phyloP scores from a whole-genome alignment of 805 yeast species.

The Candida jianshihensis region DNA sequence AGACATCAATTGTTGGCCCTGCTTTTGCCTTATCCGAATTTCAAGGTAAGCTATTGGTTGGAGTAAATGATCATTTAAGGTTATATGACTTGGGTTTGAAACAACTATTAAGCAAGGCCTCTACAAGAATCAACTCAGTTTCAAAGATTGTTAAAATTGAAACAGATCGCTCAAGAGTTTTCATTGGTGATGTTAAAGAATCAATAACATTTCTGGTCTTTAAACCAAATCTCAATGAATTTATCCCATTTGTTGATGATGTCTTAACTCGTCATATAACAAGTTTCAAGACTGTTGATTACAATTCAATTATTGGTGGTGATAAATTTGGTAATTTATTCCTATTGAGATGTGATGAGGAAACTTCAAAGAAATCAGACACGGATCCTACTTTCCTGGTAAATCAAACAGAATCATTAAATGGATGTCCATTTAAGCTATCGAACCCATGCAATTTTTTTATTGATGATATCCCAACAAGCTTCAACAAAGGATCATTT shows the following conservation, averaged over 20 bases:
- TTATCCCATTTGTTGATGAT: constrained; percentile 68
- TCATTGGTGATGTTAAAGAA: constrained; percentile 64
- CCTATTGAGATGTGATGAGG: constrained; percentile 54
- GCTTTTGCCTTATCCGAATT: constrained; percentile 47
- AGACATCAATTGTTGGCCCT: constrained; percentile 45
- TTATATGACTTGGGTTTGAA: constrained; percentile 71
- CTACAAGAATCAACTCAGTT: constrained; percentile 36
- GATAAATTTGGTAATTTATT: constrained; percentile 83
- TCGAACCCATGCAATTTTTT: constrained; percentile 49
- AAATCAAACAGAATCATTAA: constrained; percentile 28
- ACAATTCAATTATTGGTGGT: constrained; percentile 72
- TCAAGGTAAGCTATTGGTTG: constrained; percentile 55
- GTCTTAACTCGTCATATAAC: constrained; percentile 61
- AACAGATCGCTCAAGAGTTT: constrained; percentile 51
- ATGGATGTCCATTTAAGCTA: constrained; percentile 49
- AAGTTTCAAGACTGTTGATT: constrained; percentile 53
- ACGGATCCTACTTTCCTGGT: constrained; percentile 33
- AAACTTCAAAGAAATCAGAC: constrained; percentile 42
- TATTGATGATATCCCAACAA: constrained; percentile 64
- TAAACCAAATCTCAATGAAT: constrained; percentile 39
- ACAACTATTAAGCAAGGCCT: constrained; percentile 67
- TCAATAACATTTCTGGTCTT: constrained; percentile 55
- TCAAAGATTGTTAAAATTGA: constrained; percentile 47
- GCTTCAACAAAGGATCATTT: constrained; percentile 47
- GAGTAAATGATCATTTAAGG: constrained; percentile 44